These are phyloP conservation scores for Orbilia ellipsospora DNA, from an alignment of 2,329 filamentous ascomycete species.

Conservation along the genomic window DNA sequence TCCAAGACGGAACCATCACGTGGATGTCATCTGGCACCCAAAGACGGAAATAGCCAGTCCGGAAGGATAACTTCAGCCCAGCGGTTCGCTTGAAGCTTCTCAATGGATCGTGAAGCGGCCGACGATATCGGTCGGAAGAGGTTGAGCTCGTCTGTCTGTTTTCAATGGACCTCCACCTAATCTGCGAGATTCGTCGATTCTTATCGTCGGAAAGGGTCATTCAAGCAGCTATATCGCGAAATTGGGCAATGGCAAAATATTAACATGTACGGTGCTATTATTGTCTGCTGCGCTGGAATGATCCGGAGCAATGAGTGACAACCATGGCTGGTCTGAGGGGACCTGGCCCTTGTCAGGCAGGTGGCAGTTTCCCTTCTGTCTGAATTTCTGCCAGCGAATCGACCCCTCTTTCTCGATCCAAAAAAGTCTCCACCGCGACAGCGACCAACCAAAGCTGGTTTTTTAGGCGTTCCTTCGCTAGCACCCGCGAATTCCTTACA, in stretches of 20 bases:
- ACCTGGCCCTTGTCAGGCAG: slow-evolving; percentile 49
- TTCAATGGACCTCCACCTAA: neutral
- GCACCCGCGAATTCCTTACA: slow-evolving; percentile 54
- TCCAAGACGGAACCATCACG: slow-evolving; percentile 54
- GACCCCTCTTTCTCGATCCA: slow-evolving; percentile 48
- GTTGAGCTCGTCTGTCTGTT: slow-evolving; percentile 20
- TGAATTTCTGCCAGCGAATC: slow-evolving; percentile 46
- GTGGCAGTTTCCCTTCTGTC: slow-evolving; percentile 40
- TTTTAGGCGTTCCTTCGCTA: slow-evolving; percentile 34
- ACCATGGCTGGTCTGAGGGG: slow-evolving; percentile 27
- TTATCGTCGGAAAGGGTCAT: neutral
- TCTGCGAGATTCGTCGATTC: neutral
- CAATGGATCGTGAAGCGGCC: slow-evolving; percentile 32
- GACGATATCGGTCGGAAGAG: neutral
- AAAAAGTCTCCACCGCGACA: slow-evolving; percentile 39
- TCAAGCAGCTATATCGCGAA: slow-evolving; percentile 1
- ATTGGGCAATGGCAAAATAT: neutral
- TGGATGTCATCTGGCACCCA: slow-evolving; percentile 53
- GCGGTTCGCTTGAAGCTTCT: slow-evolving; percentile 43
- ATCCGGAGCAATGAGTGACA: slow-evolving; percentile 34
- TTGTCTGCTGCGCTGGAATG: slow-evolving; percentile 19
- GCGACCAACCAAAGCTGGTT: slow-evolving; percentile 38
- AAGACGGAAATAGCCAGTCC: slow-evolving; percentile 44
- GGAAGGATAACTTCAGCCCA: slow-evolving; percentile 32
- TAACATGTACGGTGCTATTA: neutral